phyloP scores from a whole-genome alignment of 23 red algal species.

The Gracilariopsis chorda region DNA sequence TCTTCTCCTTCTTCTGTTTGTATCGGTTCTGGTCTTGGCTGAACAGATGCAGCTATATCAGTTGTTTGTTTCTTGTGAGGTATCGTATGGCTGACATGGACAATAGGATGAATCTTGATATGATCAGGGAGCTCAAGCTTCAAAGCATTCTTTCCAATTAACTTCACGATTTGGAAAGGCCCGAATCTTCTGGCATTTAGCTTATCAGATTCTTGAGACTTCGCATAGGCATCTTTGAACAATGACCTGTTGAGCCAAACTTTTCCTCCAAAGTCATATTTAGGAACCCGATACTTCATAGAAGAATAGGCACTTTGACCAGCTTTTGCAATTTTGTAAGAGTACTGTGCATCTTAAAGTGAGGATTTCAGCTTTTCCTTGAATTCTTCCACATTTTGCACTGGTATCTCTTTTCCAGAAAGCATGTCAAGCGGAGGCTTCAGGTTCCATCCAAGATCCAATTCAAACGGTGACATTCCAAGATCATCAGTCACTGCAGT shows the following conservation, averaged over 20 bases:
- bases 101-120: background rate
- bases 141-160: background rate
- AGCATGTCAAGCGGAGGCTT: background rate
- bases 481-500: background rate
- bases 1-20: too few species aligned
- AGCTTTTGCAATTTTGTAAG: constrained; percentile 6
- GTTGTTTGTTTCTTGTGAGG: background rate
- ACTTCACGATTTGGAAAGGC: background rate
- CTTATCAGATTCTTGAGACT: background rate
- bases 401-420: background rate
- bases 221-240: background rate
- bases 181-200: background rate
- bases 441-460: constrained; percentile 10
- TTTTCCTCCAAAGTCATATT: background rate
- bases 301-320: background rate
- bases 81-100: background rate
- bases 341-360: background rate
- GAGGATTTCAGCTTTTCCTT: background rate
- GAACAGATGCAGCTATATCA: background rate
- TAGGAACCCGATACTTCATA: background rate
- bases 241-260: background rate
- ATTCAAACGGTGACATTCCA: background rate
- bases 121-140: background rate
- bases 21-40: background rate
- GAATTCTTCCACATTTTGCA: background rate